phyloP scores from a whole-genome alignment of 2,329 filamentous ascomycete genomes.

The Exophiala calicioides region DNA sequence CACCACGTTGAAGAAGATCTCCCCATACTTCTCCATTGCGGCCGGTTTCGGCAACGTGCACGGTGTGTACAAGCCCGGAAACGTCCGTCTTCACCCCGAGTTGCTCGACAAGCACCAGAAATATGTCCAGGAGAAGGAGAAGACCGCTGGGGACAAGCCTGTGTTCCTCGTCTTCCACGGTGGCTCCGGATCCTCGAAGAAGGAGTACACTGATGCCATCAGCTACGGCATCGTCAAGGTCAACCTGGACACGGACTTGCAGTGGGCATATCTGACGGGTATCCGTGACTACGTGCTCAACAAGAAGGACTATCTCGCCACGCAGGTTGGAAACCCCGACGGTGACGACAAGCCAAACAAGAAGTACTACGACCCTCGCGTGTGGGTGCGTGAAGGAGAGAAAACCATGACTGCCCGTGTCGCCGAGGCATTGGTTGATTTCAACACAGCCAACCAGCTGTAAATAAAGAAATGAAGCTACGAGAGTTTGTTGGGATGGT shows the following conservation, averaged over 20 bases:
- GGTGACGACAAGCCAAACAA: conserved; percentile 99
- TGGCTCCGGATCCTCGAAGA: conserved; percentile 85
- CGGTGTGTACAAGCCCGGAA: conserved; percentile 97
- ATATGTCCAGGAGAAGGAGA: conserved; percentile 79
- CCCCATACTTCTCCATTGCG: conserved; percentile 95
- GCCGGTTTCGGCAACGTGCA: conserved; percentile 99
- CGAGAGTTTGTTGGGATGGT: neutral
- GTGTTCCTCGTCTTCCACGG: conserved; percentile 99
- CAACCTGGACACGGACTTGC: conserved; percentile 97
- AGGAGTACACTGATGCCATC: conserved; percentile 89
- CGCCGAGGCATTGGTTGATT: conserved; percentile 79
- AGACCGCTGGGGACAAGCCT: conserved; percentile 76
- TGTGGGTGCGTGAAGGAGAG: conserved; percentile 91
- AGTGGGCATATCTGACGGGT: conserved; percentile 89
- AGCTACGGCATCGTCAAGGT: conserved; percentile 97
- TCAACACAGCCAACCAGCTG: conserved; percentile 79
- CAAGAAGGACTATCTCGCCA: conserved; percentile 92
- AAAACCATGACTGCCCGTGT: conserved; percentile 91
- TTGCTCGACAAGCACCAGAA: conserved; percentile 95
- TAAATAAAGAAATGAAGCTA: conserved; percentile 50
- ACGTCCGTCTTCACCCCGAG: conserved; percentile 95
- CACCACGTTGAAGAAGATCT: conserved; percentile 80
- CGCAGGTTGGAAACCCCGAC: conserved; percentile 90
- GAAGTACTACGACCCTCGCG: conserved; percentile 87
- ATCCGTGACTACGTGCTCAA: conserved; percentile 91